Evolutionary conservation across 805 yeast species (phyloP).

Genomic region (Saccharomycopsis fibuligera): DNA sequence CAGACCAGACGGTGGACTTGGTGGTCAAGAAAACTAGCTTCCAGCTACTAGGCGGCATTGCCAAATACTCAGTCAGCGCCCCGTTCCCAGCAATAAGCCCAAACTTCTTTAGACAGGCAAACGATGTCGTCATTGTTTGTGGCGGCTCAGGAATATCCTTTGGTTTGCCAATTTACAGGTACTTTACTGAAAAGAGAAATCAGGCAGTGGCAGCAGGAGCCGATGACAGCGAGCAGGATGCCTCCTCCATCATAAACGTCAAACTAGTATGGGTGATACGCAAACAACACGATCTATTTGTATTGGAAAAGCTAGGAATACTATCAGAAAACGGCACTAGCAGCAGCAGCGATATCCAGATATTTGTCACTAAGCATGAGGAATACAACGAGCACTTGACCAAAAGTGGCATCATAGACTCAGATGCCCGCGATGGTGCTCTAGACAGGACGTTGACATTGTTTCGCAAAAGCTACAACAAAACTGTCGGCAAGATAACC

Average conservation of each 20-base stretch:
- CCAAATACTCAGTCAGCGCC: slow-evolving; percentile 33
- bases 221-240: not conserved
- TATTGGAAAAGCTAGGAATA: slow-evolving; percentile 35
- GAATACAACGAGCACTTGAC: not conserved
- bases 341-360: slow-evolving; percentile 4
- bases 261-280: slow-evolving; percentile 51
- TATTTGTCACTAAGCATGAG: slow-evolving; percentile 6
- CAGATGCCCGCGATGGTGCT: too few relatives aligned
- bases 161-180: slow-evolving; percentile 38
- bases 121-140: slow-evolving; percentile 43
- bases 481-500: too few relatives aligned
- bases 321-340: slow-evolving; percentile 9
- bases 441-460: too few relatives aligned
- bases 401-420: too few relatives aligned
- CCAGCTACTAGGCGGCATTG: not conserved
- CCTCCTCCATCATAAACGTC: slow-evolving; percentile 24
- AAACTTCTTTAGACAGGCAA: slow-evolving; percentile 11
- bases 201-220: not conserved
- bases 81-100: slow-evolving; percentile 26
- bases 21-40: slow-evolving; percentile 38
- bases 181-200: slow-evolving; percentile 1
- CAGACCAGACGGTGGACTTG: slow-evolving; percentile 36
- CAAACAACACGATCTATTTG: slow-evolving; percentile 39
- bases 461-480: too few relatives aligned
- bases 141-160: slow-evolving; percentile 75